Evolutionary conservation across 306 rosid species (phyloP), one percentile per base, ranked within the genome.

Genomic region (Crotalaria pallida): DNA sequence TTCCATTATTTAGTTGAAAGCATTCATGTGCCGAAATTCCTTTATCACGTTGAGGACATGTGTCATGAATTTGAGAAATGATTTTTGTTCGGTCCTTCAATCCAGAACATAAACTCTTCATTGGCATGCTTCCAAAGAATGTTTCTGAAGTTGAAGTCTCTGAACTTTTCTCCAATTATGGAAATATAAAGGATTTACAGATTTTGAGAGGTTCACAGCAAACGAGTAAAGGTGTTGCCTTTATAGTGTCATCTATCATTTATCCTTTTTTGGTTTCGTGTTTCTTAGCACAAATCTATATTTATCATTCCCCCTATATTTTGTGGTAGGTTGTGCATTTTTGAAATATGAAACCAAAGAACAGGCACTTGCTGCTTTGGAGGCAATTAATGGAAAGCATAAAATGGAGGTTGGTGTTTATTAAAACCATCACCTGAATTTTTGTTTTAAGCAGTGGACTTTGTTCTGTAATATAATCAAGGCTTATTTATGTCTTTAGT

Each of bases 91-190:
- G 43, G 15, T 73, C 66, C 67, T 60, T 78, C 76, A 48, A 76
- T 81, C 63, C 81, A 93, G 98, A 93, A 75, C 97, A 93, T 84
- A 93, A 93, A 82, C 96, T 93, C 79, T 93, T 93, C 71, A 79
- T 93, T 64, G 98, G 98, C 67, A 93, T 93, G 98, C 98, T 93
- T 90, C 97, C 97, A 17, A 93, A 93, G 81, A 90, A 88, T 81
- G 87, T 93, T 56, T 90, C 92, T 10, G 96, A 93, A 84, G 83
- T 73, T 67, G 97, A 93, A 65, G 87, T 90, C 33, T 85, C 96
- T 12, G 74, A 76, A 26, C 90, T 93, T 78, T 93, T 93, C 79
- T 87, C 97, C 71, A 40, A 71, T 9, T 81, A 85, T 29, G 97
- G 98, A 81, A 76, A 84, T 24, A 82, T 93, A 71, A 93, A 88